Percentiles rank a stretch among this genome's conserved stretches.
Conservation (phyloP, 257 asterid genomes). For the Solanum etuberosum region DNA sequence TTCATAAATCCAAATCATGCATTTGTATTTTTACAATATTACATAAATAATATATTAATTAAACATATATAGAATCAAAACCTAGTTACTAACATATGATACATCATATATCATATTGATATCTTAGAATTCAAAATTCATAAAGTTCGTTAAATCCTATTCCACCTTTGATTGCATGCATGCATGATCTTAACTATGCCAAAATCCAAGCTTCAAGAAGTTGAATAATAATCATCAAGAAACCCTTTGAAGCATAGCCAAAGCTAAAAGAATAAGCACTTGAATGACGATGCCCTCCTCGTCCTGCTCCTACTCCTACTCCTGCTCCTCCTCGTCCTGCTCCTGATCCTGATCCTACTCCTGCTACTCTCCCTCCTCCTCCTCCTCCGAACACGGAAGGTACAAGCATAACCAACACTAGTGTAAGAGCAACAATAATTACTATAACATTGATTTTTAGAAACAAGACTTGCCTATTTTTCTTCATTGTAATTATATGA, state of each 20-base stretch:
- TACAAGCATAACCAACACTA: neutral
- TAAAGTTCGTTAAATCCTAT: neutral
- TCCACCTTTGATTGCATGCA: neutral
- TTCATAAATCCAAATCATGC: neutral
- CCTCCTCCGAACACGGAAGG: neutral
- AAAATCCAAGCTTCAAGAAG: neutral
- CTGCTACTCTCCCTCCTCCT: neutral
- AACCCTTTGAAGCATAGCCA: neutral
- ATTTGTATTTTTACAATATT: neutral
- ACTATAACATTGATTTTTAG: neutral
- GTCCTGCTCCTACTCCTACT: no score
- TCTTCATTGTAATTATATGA: neutral
- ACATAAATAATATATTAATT: neutral
- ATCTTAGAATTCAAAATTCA: neutral
- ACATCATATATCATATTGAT: no score
- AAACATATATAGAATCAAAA: no score
- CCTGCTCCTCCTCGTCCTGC: accelerated
- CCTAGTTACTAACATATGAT: neutral
- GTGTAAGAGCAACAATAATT: neutral
- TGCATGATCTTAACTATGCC: neutral
- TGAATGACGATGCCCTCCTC: neutral
- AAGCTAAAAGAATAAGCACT: neutral
- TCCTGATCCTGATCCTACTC: neutral
- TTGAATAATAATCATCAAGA: neutral
- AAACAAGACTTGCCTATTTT: neutral